A percentile compares a stretch with the other conserved stretches of the same genome.
phyloP scores from a whole-genome alignment of 495 filamentous ascomycete species.

The Trypethelium eluteriae region DNA sequence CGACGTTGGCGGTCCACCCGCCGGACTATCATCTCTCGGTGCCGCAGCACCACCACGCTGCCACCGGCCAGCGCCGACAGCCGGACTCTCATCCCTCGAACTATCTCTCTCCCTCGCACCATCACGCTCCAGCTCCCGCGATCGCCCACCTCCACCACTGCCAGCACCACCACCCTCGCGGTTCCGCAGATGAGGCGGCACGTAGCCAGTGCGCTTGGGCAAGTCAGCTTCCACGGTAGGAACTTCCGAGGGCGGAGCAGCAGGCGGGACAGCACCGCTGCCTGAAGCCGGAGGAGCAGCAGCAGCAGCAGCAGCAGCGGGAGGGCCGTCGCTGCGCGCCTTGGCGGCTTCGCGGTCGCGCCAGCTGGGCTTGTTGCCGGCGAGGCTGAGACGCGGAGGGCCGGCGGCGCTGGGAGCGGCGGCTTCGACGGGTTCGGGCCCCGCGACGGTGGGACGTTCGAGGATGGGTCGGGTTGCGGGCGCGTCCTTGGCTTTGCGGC shows the following conservation, averaged over 20 bases:
- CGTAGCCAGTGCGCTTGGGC: conserved; percentile 26
- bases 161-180: conserved; percentile 20
- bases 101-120: conserved; percentile 14
- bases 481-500: conserved; percentile 35
- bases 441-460: conserved; percentile 32
- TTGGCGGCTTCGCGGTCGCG: conserved; percentile 76
- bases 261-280: conserved; percentile 8
- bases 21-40: conserved; percentile 25
- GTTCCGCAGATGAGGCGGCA: conserved; percentile 34
- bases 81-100: conserved; percentile 14
- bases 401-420: conserved; percentile 30
- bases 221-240: conserved; percentile 20
- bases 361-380: conserved; percentile 62
- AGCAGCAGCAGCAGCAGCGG: conserved; percentile 31
- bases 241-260: conserved; percentile 26
- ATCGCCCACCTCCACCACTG: conserved; percentile 22
- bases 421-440: conserved; percentile 21
- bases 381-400: conserved; percentile 62
- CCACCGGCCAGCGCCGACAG: conserved; percentile 19
- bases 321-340: conserved; percentile 34
- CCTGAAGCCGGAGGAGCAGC: conserved; percentile 25
- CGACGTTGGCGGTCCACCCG: conserved; percentile 9
- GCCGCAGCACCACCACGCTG: neutral
- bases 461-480: conserved; percentile 30
- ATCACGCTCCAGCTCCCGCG: conserved; percentile 14